phyloP scores from a whole-genome alignment of 805 yeast genomes.

The Schwanniomyces sp. region DNA sequence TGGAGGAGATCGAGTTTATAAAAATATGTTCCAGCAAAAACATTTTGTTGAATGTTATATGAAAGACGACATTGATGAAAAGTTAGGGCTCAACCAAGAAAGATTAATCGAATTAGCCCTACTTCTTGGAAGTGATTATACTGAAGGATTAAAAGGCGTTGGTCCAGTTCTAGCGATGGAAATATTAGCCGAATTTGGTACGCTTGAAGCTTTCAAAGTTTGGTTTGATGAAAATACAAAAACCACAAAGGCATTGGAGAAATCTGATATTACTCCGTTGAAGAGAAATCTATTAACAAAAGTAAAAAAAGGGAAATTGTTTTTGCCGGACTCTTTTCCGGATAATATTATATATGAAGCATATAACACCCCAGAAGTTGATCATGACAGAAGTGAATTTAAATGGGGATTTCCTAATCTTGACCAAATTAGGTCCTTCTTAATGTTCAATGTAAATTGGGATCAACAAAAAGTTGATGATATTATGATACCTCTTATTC shows the following conservation, averaged over 20 bases:
- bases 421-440: conserved; percentile 70
- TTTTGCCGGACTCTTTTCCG: conserved; percentile 66
- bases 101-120: conserved; percentile 79
- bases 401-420: conserved; percentile 90
- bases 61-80: conserved; percentile 53
- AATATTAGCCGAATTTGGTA: conserved; percentile 78
- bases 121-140: conserved; percentile 90
- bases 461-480: conserved; percentile 71
- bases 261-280: conserved; percentile 45
- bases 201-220: conserved; percentile 38
- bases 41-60: conserved; percentile 86
- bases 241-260: conserved; percentile 32
- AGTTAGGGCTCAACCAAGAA: conserved; percentile 62
- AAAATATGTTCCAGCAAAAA: conserved; percentile 92
- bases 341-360: conserved; percentile 69
- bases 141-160: conserved; percentile 87
- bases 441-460: conserved; percentile 81
- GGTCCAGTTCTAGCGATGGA: conserved; percentile 96
- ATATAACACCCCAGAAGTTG: conserved; percentile 79
- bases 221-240: conserved; percentile 60
- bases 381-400: conserved; percentile 72
- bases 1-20: conserved; percentile 82
- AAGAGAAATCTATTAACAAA: conserved; percentile 58
- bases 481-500: conserved; percentile 79
- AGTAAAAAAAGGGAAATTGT: conserved; percentile 52